Evolutionary conservation across 306 rosid species (phyloP).

Genomic region (Herpetospermum pedunculosum): DNA sequence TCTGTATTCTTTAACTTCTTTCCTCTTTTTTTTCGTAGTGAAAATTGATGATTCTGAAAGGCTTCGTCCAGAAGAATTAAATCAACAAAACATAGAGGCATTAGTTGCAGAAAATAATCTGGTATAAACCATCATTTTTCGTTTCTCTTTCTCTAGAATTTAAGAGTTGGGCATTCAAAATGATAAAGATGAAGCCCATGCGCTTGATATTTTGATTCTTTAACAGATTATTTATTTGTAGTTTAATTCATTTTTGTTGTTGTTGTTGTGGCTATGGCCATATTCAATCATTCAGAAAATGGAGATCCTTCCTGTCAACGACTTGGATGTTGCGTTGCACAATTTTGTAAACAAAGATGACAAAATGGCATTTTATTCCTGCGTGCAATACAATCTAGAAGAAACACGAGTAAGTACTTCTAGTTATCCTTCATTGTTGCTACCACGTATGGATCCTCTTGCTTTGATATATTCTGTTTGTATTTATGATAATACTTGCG

Average conservation of each 20-base stretch:
- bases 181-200: neutral
- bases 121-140: slow-evolving; percentile 25
- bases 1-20: neutral
- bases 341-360: slow-evolving; percentile 89
- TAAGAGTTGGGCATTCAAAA: neutral
- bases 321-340: slow-evolving; percentile 86
- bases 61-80: slow-evolving; percentile 92
- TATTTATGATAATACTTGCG: neutral
- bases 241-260: neutral
- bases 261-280: slow-evolving; percentile 7
- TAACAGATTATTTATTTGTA: neutral
- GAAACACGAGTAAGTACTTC: slow-evolving; percentile 81
- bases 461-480: neutral
- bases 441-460: neutral
- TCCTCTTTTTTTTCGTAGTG: slow-evolving; percentile 21
- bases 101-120: slow-evolving; percentile 89
- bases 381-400: slow-evolving; percentile 57
- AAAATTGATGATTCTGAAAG: slow-evolving; percentile 77
- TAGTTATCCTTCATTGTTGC: neutral
- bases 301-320: slow-evolving; percentile 97
- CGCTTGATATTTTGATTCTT: neutral
- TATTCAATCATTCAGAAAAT: slow-evolving; percentile 58
- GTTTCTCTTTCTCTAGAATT: neutral
- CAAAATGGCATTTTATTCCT: slow-evolving; percentile 76
- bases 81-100: slow-evolving; percentile 95